Conservation (phyloP, 805 yeast species). For the Nakazawaea wyomingensis region DNA sequence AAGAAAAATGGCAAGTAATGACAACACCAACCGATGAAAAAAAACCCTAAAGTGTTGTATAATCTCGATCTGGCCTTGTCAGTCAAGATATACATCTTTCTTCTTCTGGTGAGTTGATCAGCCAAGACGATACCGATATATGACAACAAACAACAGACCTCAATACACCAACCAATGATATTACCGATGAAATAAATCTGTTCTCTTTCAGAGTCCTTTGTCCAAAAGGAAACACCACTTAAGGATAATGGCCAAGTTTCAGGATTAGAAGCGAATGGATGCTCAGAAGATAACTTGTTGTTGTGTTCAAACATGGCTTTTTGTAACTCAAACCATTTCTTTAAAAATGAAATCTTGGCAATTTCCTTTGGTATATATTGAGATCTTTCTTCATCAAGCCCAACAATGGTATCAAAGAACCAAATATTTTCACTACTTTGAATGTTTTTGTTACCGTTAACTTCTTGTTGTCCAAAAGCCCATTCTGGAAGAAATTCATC, state of each 20-base stretch:
- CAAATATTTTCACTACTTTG: conserved; percentile 66
- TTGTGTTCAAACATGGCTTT: conserved; percentile 86
- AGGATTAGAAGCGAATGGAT: conserved; percentile 95
- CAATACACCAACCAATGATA: conserved; percentile 85
- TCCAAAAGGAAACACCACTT: conserved; percentile 96
- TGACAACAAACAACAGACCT: conserved; percentile 56
- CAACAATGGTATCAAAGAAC: conserved; percentile 67
- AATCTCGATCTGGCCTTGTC: conserved; percentile 63
- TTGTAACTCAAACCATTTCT: conserved; percentile 89
- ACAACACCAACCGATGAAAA: conserved; percentile 80
- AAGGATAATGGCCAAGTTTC: conserved; percentile 84
- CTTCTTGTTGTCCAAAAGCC: conserved; percentile 90
- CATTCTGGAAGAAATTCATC: conserved; percentile 87
- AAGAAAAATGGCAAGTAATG: conserved; percentile 90
- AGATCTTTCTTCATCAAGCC: conserved; percentile 58
- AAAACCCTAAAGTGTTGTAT: conserved; percentile 76
- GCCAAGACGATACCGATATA: conserved; percentile 62
- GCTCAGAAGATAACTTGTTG: conserved; percentile 79
- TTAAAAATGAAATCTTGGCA: conserved; percentile 63
- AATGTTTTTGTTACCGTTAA: conserved; percentile 87
- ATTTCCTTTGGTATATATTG: conserved; percentile 60
- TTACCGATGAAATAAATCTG: conserved; percentile 93
- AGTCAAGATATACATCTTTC: conserved; percentile 55
- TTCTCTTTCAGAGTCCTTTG: conserved; percentile 51
- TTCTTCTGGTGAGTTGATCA: conserved; percentile 74